Conservation (phyloP, 768 basidiomycete genomes). For the Phallus indusiatus region DNA sequence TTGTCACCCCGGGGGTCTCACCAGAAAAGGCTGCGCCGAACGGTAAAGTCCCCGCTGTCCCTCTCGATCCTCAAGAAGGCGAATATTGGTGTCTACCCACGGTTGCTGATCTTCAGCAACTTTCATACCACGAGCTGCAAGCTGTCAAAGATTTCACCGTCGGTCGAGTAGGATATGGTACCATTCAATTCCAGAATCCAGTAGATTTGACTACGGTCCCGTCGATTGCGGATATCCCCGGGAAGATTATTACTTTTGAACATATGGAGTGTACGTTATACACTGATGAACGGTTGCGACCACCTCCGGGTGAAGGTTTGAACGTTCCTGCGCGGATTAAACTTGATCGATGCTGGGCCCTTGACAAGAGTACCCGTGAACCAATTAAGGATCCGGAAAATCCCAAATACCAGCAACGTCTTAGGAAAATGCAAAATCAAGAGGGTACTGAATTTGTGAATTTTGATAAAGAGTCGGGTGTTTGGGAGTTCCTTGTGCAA, state of each 20-base stretch:
- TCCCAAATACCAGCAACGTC: slow-evolving; percentile 67
- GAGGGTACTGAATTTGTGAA: slow-evolving; percentile 60
- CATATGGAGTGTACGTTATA: slow-evolving; percentile 92
- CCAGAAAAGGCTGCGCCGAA: slow-evolving; percentile 26
- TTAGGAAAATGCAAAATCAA: slow-evolving; percentile 68
- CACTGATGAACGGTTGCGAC: slow-evolving; percentile 69
- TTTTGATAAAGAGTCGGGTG: slow-evolving; percentile 73
- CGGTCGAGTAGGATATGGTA: slow-evolving; percentile 86
- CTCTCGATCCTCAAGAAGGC: slow-evolving; percentile 57
- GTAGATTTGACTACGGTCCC: slow-evolving; percentile 77
- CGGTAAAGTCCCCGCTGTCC: slow-evolving; percentile 15
- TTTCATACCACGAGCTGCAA: slow-evolving; percentile 64
- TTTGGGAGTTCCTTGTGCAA: slow-evolving; percentile 90
- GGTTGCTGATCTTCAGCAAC: slow-evolving; percentile 57
- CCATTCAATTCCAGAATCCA: slow-evolving; percentile 71
- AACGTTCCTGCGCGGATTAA: slow-evolving; percentile 79
- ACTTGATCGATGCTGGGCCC: slow-evolving; percentile 75
- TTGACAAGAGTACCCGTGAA: slow-evolving; percentile 85
- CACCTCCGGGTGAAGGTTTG: slow-evolving; percentile 72
- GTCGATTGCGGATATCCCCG: slow-evolving; percentile 72
- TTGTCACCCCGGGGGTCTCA: not conserved
- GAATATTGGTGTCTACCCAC: slow-evolving; percentile 90
- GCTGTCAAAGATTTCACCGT: slow-evolving; percentile 72
- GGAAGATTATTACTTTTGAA: slow-evolving; percentile 81
- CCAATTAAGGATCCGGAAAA: slow-evolving; percentile 77